Conservation (phyloP, 2,329 filamentous ascomycete species). For the Lachnellula subtilissima region DNA sequence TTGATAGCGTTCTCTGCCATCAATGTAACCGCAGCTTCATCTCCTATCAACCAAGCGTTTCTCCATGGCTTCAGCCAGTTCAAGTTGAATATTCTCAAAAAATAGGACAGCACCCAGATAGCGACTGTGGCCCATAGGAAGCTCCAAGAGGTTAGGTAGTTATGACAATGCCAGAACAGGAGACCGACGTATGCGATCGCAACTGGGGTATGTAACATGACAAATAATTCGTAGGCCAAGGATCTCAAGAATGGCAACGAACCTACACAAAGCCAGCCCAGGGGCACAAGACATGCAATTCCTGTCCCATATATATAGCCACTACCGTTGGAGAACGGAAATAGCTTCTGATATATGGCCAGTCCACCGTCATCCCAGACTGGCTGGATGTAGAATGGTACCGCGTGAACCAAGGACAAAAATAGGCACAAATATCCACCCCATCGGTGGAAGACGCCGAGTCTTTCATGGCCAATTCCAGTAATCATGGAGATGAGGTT, state of each 20-base stretch:
- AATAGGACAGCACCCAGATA: constrained; percentile 73
- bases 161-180: constrained; percentile 94
- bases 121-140: constrained; percentile 79
- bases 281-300: constrained; percentile 72
- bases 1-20: constrained; percentile 95
- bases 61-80: constrained; percentile 85
- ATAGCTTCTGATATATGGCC: constrained; percentile 64
- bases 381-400: constrained; percentile 87
- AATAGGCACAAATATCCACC: constrained; percentile 81
- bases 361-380: constrained; percentile 77
- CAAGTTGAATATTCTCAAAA: constrained; percentile 72
- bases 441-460: constrained; percentile 94
- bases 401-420: constrained; percentile 74
- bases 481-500: constrained; percentile 81
- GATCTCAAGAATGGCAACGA: constrained; percentile 75
- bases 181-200: constrained; percentile 75
- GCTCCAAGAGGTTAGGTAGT: constrained; percentile 83
- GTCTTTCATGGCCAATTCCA: constrained; percentile 83
- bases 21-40: constrained; percentile 83
- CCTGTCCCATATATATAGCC: constrained; percentile 82
- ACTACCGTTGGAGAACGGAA: constrained; percentile 48
- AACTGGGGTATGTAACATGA: constrained; percentile 75
- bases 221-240: constrained; percentile 80
- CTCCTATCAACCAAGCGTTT: constrained; percentile 78
- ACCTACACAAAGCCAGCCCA: constrained; percentile 77